A percentile compares a stretch with the other conserved stretches of the same genome.
Conservation (phyloP, 345 rosid species). For the Eucalyptus cloeziana region DNA sequence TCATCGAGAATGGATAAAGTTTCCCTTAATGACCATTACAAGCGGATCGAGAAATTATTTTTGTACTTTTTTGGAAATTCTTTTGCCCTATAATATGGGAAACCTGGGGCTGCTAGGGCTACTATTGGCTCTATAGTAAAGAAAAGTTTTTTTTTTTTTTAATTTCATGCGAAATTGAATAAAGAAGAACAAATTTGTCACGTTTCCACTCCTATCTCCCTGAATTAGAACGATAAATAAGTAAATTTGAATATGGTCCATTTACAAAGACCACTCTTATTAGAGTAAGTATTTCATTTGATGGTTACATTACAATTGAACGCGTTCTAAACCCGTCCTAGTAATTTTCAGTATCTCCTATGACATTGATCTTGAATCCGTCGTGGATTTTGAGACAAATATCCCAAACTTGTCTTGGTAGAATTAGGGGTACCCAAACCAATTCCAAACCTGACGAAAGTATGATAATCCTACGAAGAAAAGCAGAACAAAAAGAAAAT, state of each 20-base stretch:
- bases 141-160: background rate
- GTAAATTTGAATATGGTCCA: background rate
- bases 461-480: background rate
- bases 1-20: background rate
- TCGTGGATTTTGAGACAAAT: background rate
- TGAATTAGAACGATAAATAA: background rate
- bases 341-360: background rate
- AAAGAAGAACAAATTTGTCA: background rate
- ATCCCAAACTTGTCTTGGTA: background rate
- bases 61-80: background rate
- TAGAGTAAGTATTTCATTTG: background rate
- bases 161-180: background rate
- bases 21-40: background rate
- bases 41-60: background rate
- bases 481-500: background rate
- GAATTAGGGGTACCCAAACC: background rate
- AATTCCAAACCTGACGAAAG: background rate
- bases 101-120: background rate
- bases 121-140: background rate
- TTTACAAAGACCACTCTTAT: background rate
- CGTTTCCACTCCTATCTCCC: background rate
- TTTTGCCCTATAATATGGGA: background rate
- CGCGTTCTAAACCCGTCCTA: background rate
- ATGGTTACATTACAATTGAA: rapidly evolving
- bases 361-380: background rate